phyloP scores from a whole-genome alignment of 2,329 filamentous ascomycete species.

The Metarhizium humberi region DNA sequence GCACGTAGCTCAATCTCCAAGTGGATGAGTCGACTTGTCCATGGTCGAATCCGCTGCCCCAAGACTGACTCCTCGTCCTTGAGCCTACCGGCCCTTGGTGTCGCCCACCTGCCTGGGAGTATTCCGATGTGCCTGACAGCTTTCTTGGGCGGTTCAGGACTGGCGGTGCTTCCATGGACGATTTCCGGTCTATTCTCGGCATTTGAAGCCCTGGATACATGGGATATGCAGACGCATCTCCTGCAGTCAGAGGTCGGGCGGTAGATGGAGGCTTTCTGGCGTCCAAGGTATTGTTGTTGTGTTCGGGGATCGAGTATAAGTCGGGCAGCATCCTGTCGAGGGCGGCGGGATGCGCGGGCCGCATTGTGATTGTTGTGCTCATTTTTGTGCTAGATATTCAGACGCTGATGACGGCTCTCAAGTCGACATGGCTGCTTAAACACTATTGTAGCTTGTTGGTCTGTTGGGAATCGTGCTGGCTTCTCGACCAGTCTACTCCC shows the following conservation, averaged over 20 bases:
- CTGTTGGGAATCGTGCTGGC: not conserved
- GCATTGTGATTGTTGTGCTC: constrained; percentile 9
- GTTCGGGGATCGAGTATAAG: constrained; percentile 6
- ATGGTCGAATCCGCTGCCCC: constrained; percentile 29
- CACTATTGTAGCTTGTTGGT: not conserved
- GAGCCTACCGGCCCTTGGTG: constrained; percentile 16
- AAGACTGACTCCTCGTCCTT: constrained; percentile 18
- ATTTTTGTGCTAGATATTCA: constrained; percentile 3
- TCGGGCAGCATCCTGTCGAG: constrained; percentile 10
- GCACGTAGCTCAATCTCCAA: constrained; percentile 6
- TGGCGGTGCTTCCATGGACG: constrained; percentile 13
- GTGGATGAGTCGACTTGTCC: constrained; percentile 27
- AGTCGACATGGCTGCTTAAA: not conserved
- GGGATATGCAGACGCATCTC: constrained; percentile 16
- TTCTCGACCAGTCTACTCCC: not conserved
- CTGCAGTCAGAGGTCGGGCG: constrained; percentile 7
- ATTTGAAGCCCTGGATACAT: constrained; percentile 24
- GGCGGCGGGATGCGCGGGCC: constrained; percentile 8
- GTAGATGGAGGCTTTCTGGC: constrained; percentile 6
- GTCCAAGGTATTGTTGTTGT: constrained; percentile 8
- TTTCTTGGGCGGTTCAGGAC: constrained; percentile 27
- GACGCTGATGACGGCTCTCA: not conserved
- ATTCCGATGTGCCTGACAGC: constrained; percentile 16
- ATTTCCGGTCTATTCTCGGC: constrained; percentile 12
- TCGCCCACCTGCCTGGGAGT: not conserved